A percentile compares a stretch with the other conserved stretches of the same genome.
Evolutionary conservation across 73 alveolate genomes (phyloP).

Genomic region (Paramecium biaurelia): DNA sequence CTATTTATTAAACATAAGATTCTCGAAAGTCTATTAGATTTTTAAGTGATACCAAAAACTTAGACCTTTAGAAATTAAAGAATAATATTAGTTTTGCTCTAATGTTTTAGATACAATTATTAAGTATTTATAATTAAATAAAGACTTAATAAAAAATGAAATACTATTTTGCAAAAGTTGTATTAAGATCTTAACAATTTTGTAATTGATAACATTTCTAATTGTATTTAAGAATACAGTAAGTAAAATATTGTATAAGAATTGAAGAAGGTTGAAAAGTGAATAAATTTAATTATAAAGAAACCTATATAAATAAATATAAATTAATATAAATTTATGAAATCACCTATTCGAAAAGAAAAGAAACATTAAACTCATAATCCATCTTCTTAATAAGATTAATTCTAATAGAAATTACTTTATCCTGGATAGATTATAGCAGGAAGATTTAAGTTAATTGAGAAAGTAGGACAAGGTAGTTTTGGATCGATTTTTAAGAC

Average conservation of each 20-base stretch:
- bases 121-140: background rate
- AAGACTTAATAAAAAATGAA: too few relatives aligned
- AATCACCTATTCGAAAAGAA: background rate
- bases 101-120: background rate
- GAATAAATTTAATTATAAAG: background rate
- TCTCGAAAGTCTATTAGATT: too few relatives aligned
- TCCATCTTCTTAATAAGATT: background rate
- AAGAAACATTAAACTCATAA: slow-evolving; percentile 29
- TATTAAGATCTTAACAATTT: too few relatives aligned
- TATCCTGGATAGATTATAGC: slow-evolving; percentile 51
- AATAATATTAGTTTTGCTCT: too few relatives aligned
- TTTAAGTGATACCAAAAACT: too few relatives aligned
- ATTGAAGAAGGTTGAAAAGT: background rate
- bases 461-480: slow-evolving; percentile 61
- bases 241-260: too few relatives aligned
- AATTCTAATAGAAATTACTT: background rate
- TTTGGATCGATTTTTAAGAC: slow-evolving; percentile 60
- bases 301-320: background rate
- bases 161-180: too few relatives aligned
- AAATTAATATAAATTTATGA: background rate
- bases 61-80: too few relatives aligned
- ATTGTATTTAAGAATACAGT: too few relatives aligned
- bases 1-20: too few relatives aligned
- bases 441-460: slow-evolving; percentile 47
- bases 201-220: too few relatives aligned